Evolutionary conservation across 495 filamentous ascomycete species (phyloP).

Genomic region (Aspergillus incahuasiensis): DNA sequence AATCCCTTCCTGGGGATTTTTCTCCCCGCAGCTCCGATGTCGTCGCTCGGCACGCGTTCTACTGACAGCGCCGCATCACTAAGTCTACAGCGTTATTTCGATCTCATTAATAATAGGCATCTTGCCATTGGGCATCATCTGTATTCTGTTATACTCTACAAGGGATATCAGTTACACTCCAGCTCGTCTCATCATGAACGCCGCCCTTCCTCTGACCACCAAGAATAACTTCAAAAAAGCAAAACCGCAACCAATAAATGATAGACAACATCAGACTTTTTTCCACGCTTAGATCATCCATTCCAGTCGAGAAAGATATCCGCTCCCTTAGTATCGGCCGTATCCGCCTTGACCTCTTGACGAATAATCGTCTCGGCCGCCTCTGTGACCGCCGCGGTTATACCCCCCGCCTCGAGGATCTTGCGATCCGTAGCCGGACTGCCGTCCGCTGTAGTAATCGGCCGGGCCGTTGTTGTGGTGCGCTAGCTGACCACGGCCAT

Average conservation of each 20-base stretch:
- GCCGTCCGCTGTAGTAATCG: constrained; percentile 21
- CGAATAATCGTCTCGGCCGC: constrained; percentile 26
- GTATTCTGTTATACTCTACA: constrained; percentile 6
- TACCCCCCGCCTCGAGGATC: constrained; percentile 25
- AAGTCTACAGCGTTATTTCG: too few species aligned
- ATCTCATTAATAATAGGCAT: background rate
- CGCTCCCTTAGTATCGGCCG: constrained; percentile 29
- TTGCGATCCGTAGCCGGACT: constrained; percentile 23
- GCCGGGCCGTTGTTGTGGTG: constrained; percentile 17
- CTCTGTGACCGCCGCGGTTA: constrained; percentile 23
- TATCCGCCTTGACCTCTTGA: constrained; percentile 34
- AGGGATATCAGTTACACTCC: background rate
- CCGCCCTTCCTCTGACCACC: constrained; percentile 8
- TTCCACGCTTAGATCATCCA: constrained; percentile 3
- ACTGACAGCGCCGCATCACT: background rate
- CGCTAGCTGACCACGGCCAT: constrained; percentile 30
- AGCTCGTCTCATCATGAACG: constrained; percentile 4
- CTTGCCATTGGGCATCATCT: background rate
- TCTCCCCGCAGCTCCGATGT: constrained; percentile 33
- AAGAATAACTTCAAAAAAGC: constrained; percentile 9
- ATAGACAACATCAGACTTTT: background rate
- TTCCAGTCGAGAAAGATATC: constrained; percentile 5
- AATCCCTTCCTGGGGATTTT: constrained; percentile 11
- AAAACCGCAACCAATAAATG: constrained; percentile 5
- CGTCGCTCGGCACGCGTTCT: constrained; percentile 19